Evolutionary conservation across 2,329 filamentous ascomycete species (phyloP).

Genomic region (Curvularia spicifera): DNA sequence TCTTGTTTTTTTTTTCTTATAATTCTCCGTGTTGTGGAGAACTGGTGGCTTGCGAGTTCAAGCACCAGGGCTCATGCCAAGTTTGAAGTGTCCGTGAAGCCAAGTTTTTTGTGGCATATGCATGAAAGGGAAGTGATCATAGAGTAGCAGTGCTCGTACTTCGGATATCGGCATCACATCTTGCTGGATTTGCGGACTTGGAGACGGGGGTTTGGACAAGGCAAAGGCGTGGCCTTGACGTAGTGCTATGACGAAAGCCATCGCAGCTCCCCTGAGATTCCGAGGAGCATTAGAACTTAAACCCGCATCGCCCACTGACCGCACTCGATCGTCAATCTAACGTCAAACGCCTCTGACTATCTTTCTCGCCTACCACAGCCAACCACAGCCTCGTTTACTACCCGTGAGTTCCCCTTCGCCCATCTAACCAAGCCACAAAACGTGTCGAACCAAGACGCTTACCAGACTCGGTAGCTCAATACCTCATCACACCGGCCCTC

Average conservation of each 20-base stretch:
- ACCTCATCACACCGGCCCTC: not conserved
- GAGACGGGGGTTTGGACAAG: not conserved
- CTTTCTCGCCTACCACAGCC: not conserved
- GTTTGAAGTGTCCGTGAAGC: conserved; percentile 18
- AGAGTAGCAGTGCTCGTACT: not conserved
- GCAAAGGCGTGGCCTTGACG: not conserved
- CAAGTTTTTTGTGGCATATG: conserved; percentile 12
- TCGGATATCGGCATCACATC: not conserved
- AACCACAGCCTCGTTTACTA: not conserved
- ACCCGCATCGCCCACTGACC: not conserved
- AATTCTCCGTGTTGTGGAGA: conserved; percentile 1
- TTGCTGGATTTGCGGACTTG: not conserved
- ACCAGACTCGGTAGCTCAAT: not conserved
- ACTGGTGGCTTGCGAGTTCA: not conserved
- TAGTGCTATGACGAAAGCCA: conserved; percentile 7
- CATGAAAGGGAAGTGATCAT: not conserved
- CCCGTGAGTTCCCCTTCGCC: not conserved
- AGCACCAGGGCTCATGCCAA: conserved; percentile 12
- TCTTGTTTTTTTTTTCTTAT: not conserved
- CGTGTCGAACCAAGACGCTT: not conserved
- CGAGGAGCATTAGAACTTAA: not conserved
- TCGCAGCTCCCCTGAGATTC: not conserved
- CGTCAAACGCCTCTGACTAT: not conserved
- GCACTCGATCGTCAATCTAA: conserved; percentile 1
- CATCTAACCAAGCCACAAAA: not conserved